phyloP scores from a whole-genome alignment of 2,329 filamentous ascomycete species.

The Sclerotinia trifoliorum region DNA sequence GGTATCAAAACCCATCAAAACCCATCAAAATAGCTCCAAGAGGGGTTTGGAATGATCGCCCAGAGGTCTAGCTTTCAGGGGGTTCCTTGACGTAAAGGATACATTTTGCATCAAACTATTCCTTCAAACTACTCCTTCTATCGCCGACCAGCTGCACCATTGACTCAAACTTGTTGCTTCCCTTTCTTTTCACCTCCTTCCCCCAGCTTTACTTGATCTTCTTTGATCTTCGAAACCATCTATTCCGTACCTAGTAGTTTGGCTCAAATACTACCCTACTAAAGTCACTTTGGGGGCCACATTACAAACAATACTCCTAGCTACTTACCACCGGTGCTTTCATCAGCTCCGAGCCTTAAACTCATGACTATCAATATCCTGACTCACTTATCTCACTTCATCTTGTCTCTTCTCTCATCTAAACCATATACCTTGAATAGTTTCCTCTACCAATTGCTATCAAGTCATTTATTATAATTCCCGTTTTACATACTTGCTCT shows the following conservation, averaged over 20 bases:
- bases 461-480: neutral
- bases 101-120: slow-evolving; percentile 11
- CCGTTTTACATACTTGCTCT: neutral
- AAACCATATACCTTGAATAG: neutral
- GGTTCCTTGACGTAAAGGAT: slow-evolving; percentile 19
- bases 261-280: neutral
- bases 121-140: slow-evolving; percentile 1
- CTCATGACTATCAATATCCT: neutral
- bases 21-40: neutral
- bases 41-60: slow-evolving; percentile 3
- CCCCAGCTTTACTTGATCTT: neutral
- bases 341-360: neutral
- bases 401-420: neutral
- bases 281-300: neutral
- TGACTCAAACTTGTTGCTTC: neutral
- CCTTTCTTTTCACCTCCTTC: neutral
- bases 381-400: neutral
- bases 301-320: neutral
- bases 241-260: neutral
- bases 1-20: neutral
- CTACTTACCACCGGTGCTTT: neutral
- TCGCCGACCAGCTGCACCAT: slow-evolving; percentile 14
- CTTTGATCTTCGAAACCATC: slow-evolving; percentile 10
- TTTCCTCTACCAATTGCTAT: neutral
- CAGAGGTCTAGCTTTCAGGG: slow-evolving; percentile 4